Evolutionary conservation across 1,284 basidiomycete genomes (phyloP), one percentile per base, ranked within the genome.

Genomic region (Calocybe gambosa): DNA sequence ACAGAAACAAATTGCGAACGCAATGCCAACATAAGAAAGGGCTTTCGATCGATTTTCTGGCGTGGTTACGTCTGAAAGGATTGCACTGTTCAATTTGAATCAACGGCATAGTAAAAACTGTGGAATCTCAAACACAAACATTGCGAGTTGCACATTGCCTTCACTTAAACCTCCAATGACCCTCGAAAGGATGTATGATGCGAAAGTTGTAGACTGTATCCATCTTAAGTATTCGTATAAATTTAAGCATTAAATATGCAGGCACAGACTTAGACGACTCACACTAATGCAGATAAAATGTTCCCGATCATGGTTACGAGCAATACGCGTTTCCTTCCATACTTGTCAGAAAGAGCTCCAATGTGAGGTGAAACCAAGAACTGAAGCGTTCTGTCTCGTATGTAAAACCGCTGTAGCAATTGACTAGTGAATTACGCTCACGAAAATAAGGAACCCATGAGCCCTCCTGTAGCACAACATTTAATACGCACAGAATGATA

Each of bases 381-480:
- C 66, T 95, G 93, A 35, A 93, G 78, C 16, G 89, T 82, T 40
- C 88, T 91, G 54, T 34, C 39, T 19, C 20, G 37, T 41, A 33
- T 10, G 35, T 42, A 19, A 34, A 20, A 8, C 16, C 33, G 29
- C 23, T 35, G 18, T 18, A 42, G 13, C n/a, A 15, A 31, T 2
- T 16, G 13, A 18, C 25, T 50, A 39, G 44, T 10, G 19, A 15
- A 36, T 43, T 9, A 20, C 9, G 77, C 85, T 62, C 56, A 89
- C 89, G 88, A 89, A 70, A 94, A 94, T 15, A 85, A 73, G 6
- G 90, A 93, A 2, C 91, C 91, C 85, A 93, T 89, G 34, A 92
- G 69, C 5, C 91, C 89, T 28, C 88, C 85, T 75, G 64, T 19
- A 43, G n/a, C 46, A 13, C 15, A 35, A 23, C 9, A n/a, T n/a